phyloP scores from a whole-genome alignment of 2,329 filamentous ascomycete genomes.

The Microsporum ferrugineum region DNA sequence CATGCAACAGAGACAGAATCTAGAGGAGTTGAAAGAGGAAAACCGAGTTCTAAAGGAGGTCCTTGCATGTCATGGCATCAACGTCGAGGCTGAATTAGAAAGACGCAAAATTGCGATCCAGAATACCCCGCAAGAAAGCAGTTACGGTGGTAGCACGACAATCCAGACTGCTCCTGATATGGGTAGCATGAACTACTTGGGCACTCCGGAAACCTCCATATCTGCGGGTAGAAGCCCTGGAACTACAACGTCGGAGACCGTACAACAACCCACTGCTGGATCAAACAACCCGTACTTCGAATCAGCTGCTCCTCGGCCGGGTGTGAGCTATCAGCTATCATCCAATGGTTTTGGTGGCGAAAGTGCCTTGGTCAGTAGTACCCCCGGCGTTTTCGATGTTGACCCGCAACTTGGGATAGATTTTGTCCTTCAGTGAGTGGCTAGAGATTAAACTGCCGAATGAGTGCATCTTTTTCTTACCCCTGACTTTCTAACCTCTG shows the following conservation, averaged over 20 bases:
- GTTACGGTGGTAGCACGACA: slow-evolving; percentile 32
- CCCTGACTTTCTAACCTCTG: not conserved
- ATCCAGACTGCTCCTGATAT: slow-evolving; percentile 10
- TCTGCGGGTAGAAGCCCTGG: slow-evolving; percentile 10
- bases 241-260: not conserved
- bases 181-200: slow-evolving; percentile 7
- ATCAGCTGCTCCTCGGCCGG: not conserved
- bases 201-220: slow-evolving; percentile 10
- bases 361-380: slow-evolving; percentile 14
- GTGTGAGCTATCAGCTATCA: not conserved
- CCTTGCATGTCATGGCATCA: slow-evolving; percentile 48
- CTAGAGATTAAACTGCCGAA: not conserved
- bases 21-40: slow-evolving; percentile 65
- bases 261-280: not conserved
- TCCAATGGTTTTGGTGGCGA: not conserved
- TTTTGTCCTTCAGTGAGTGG: slow-evolving; percentile 37
- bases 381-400: slow-evolving; percentile 33
- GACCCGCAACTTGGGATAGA: slow-evolving; percentile 39
- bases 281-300: not conserved
- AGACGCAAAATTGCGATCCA: slow-evolving; percentile 21
- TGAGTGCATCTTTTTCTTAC: not conserved
- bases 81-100: slow-evolving; percentile 41
- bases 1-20: slow-evolving; percentile 59
- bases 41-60: slow-evolving; percentile 62
- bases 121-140: slow-evolving; percentile 26